phyloP scores from a whole-genome alignment of 192 early-diverging fungal species.

The Linnemannia elongata region DNA sequence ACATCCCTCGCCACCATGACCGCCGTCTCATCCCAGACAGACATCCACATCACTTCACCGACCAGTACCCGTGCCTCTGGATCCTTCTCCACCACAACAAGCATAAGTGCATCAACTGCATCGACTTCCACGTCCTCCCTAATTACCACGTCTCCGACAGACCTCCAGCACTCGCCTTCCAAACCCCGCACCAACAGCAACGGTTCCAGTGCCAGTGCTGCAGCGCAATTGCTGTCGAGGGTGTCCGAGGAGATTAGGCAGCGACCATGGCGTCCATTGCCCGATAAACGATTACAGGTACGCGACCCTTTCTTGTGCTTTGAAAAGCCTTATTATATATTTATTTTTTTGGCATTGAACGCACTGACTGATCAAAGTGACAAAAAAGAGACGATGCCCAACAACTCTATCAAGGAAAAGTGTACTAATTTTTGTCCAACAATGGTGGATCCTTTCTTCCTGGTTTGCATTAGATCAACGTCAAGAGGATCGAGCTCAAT shows the following conservation, averaged over 20 bases:
- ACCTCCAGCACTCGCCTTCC: background rate
- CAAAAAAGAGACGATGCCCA: constrained; percentile 11
- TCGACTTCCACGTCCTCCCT: background rate
- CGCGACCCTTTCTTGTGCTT: background rate
- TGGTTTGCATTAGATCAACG: constrained; percentile 62
- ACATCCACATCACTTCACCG: background rate
- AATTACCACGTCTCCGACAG: background rate
- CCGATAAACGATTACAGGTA: constrained; percentile 53
- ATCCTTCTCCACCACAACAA: background rate
- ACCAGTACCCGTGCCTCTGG: background rate
- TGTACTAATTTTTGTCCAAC: background rate
- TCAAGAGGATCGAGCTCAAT: constrained; percentile 71
- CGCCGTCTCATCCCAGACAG: background rate
- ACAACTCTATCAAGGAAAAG: background rate
- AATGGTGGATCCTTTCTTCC: background rate
- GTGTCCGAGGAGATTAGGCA: constrained; percentile 52
- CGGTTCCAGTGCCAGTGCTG: background rate
- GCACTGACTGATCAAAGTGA: constrained; percentile 36
- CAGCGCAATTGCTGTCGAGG: constrained; percentile 34
- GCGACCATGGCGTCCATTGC: constrained; percentile 50
- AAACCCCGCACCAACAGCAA: background rate
- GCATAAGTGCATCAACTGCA: background rate
- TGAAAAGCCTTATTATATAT: background rate
- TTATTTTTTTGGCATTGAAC: background rate
- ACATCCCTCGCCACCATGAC: constrained; percentile 15